Evolutionary conservation across 225 moss, liverwort and hornwort species (phyloP).

Genomic region (Sphagnum contortum): DNA sequence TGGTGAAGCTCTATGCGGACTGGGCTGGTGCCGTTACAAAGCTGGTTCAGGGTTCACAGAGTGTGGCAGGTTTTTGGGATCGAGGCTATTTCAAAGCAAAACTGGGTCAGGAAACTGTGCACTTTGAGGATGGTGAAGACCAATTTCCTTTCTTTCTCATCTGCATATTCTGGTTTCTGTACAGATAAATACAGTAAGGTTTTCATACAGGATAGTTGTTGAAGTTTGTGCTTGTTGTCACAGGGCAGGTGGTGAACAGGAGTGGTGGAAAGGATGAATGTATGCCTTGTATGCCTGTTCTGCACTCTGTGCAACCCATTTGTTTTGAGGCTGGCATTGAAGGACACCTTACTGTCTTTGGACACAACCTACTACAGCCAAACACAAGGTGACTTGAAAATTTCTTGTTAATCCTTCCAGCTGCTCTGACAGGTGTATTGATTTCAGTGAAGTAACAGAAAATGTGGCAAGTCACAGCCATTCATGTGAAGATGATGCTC

Average conservation of each 20-base stretch:
- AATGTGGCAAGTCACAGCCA: too few relatives aligned
- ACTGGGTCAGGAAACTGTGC: slow-evolving; percentile 50
- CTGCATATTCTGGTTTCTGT: not conserved
- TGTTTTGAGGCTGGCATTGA: slow-evolving; percentile 62
- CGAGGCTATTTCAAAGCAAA: slow-evolving; percentile 67
- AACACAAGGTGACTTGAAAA: slow-evolving; percentile 44
- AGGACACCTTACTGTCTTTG: slow-evolving; percentile 51
- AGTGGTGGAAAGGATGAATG: slow-evolving; percentile 46
- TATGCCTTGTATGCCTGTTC: slow-evolving; percentile 46
- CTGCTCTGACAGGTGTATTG: not conserved
- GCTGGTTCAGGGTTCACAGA: slow-evolving; percentile 52
- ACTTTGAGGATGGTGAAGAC: slow-evolving; percentile 64
- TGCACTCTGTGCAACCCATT: slow-evolving; percentile 65
- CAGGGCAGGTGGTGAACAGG: slow-evolving; percentile 34
- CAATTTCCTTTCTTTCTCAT: slow-evolving; percentile 3
- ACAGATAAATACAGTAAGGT: not conserved
- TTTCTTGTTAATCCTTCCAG: not conserved
- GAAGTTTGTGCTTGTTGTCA: slow-evolving; percentile 6
- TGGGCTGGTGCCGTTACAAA: slow-evolving; percentile 69
- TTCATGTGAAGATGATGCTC: too few relatives aligned
- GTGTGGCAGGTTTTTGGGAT: slow-evolving; percentile 61
- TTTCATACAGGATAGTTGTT: not conserved
- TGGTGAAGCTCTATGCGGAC: slow-evolving; percentile 54
- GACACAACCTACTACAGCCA: slow-evolving; percentile 50
- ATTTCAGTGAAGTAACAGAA: not conserved